Base-by-base conservation (phyloP, 1,139 yeast species). In the Groenewaldozyma auringiensis region DNA sequence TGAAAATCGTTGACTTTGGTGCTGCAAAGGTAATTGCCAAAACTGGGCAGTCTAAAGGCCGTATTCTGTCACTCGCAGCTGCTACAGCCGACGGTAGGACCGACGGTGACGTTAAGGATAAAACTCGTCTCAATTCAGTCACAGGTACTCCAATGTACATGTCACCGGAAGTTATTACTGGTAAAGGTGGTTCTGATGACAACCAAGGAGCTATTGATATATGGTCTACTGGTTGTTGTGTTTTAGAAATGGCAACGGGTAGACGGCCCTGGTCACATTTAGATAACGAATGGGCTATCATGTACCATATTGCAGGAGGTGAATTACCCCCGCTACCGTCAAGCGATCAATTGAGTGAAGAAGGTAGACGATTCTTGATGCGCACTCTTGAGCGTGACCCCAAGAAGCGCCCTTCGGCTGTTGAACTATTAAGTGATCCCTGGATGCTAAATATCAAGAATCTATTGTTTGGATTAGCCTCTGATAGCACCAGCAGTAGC, bases 91-190 rank as follows among this genome's bases (percentile, higher is more conserved):
- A 42, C 25, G 43, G 45, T 3, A 36, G 6, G 6, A 16, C 3
- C 8, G 20, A 20, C 6, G 8, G 13, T 11, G 22, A 35, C 16
- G 44, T 50, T 13, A 25, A 25, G 11, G 52, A 59, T 41, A 57
- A 66, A 50, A 57, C 74, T 47, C 57, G 69, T 50, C 58, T 71
- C 44, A 66, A 71, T 50, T 67, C 70, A 37, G 79, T 89, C 81
- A 86, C 94, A 0, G 98, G 98, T 43, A 92, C 98, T 0, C 98
- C 98, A 16, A 92, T 92, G 97, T 92, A 92, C 65, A 92, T 92
- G 98, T 86, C 97, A 0, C 98, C 98, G 0, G 98, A 92, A 61
- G 88, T 87, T 0, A 88, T 92, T 47, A 85, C 94, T 1, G 96
- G 96, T 1, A 20, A 4, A 9, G 38, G 38, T 18, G 21, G 8